Base-by-base conservation (phyloP, 2,329 filamentous ascomycete species). In the Xylariaceae sp. region DNA sequence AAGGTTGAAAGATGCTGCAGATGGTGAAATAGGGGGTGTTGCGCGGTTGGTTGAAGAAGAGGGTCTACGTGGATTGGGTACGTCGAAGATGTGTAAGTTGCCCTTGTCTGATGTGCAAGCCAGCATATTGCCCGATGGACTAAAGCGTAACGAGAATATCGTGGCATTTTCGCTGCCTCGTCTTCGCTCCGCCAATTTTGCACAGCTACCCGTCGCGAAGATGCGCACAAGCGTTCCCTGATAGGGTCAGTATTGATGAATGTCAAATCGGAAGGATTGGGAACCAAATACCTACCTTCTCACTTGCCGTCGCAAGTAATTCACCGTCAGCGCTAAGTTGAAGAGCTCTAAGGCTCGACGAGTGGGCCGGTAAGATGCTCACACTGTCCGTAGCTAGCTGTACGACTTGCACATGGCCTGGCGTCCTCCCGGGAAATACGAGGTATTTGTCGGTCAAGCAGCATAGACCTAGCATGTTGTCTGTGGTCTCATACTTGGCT, bases 41-140 rank as follows among this genome's bases (percentile, higher is more conserved):
- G 62, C 28, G 14, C 60, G 56, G 48, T 62, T 47, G 52, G 65
- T 39, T 39, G 55, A 50, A 4, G 61, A 64, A 11, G 48, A 9
- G 31, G 64, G 52, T 77, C 47, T 78, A 29, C 68, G 79, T 7
- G 79, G 77, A 57, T 84, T 82, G 3, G 89, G 88, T 1, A 97
- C 82, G 69, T 98, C 92, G 71, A 97, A 99, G 33, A 99, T 84
- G 74, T 99, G 95, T 9, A 99, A 81, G 0, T 93, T 99, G 5
- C 91, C 93, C 76, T 98, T 99, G 79, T 99, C 95, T 1, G 93
- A 97, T 1, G 94, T 98, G 60, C 92, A 94, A 23, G 95, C 95
- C 9, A 98, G 82, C 70, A 92, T 83, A 39, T 82, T 85, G 48
- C 89, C 90, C 1, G 87, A 87, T 0, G 93, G 93, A 17, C 91